phyloP scores from a whole-genome alignment of 306 rosid species.

The Argentina anserina region DNA sequence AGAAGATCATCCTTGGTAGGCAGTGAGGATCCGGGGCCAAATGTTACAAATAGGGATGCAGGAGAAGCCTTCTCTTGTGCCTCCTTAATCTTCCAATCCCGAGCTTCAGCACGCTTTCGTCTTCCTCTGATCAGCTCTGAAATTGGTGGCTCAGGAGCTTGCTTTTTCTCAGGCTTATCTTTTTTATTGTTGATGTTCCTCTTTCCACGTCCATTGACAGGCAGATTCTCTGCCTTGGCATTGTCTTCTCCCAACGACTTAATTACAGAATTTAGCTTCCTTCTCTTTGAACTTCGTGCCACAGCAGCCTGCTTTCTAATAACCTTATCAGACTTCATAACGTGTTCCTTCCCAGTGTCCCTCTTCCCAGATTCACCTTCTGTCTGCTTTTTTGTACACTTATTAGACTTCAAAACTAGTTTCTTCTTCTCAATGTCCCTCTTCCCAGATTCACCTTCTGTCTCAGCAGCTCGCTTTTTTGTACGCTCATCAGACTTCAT shows the following conservation, averaged over 20 bases:
- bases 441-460: conserved; percentile 31
- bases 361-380: conserved; percentile 29
- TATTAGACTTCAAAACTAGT: conserved; percentile 16
- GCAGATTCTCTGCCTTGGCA: conserved; percentile 14
- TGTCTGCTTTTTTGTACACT: conserved; percentile 20
- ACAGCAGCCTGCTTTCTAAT: conserved; percentile 21
- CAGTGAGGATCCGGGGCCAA: conserved; percentile 50
- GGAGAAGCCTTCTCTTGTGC: conserved; percentile 22
- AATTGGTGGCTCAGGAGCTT: conserved; percentile 11
- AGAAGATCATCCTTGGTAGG: conserved; percentile 68
- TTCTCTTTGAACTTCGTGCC: conserved; percentile 39
- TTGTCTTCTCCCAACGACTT: conserved; percentile 23
- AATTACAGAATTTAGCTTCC: conserved; percentile 37
- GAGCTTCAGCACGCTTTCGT: conserved; percentile 9
- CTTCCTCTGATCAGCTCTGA: background rate
- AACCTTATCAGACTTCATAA: conserved; percentile 6
- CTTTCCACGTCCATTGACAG: conserved; percentile 26
- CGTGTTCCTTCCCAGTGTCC: conserved; percentile 31
- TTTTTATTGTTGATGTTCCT: conserved; percentile 31
- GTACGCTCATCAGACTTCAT: conserved; percentile 9
- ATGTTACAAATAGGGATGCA: conserved; percentile 46
- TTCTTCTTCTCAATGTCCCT: conserved; percentile 32
- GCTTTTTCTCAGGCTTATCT: conserved; percentile 9
- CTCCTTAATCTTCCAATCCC: conserved; percentile 26
- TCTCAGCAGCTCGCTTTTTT: conserved; percentile 24